phyloP scores from a whole-genome alignment of 23 red algal species.

The Gracilaria caudata region DNA sequence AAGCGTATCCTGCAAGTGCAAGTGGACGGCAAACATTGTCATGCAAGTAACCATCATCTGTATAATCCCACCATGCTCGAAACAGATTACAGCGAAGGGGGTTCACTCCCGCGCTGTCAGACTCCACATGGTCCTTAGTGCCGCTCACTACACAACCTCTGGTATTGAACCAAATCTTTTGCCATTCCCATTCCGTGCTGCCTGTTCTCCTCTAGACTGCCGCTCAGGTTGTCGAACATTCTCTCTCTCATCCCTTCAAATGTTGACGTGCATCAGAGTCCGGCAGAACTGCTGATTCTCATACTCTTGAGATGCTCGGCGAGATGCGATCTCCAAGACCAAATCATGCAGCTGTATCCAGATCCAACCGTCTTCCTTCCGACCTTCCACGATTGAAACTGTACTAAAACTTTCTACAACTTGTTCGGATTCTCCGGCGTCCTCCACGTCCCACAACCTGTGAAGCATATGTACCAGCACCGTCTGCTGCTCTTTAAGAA shows the following conservation, averaged over 20 bases:
- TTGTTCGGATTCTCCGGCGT: neutral
- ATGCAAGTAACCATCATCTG: slow-evolving; percentile 19
- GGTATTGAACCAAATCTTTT: neutral
- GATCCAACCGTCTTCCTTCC: neutral
- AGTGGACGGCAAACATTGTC: slow-evolving; percentile 16
- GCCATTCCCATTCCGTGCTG: neutral
- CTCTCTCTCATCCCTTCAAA: neutral
- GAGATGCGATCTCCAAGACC: slow-evolving; percentile 13
- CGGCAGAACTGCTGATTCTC: slow-evolving; percentile 17
- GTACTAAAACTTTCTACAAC: slow-evolving; percentile 8
- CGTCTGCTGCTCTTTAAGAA: slow-evolving; percentile 17
- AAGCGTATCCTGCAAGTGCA: slow-evolving; percentile 12
- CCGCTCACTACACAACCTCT: neutral
- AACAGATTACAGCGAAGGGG: neutral
- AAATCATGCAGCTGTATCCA: slow-evolving; percentile 24
- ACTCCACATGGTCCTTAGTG: neutral
- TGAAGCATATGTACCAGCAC: slow-evolving; percentile 33
- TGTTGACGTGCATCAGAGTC: neutral
- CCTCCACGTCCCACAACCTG: slow-evolving; percentile 18
- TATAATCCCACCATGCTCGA: slow-evolving; percentile 21
- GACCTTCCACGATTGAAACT: neutral
- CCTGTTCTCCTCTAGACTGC: neutral
- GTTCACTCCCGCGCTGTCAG: neutral
- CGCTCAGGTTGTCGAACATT: neutral
- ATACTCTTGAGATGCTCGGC: neutral